phyloP scores from a whole-genome alignment of 2,329 filamentous ascomycete genomes.

The Scytalidium sp. region DNA sequence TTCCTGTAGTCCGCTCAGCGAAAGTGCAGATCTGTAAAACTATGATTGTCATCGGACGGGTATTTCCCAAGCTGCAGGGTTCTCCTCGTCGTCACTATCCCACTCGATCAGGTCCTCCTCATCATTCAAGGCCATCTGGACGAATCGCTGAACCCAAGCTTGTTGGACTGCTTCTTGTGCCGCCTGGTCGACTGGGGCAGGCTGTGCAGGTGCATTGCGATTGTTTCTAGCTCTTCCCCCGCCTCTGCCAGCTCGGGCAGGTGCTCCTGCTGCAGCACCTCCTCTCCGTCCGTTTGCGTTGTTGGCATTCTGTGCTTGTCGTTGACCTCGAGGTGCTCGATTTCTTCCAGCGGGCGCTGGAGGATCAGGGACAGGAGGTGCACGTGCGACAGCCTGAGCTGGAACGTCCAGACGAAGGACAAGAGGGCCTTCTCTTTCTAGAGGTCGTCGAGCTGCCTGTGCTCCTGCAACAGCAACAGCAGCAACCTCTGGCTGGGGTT shows the following conservation, averaged over 20 bases:
- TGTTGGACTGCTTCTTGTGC: slow-evolving; percentile 15
- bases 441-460: slow-evolving; percentile 2
- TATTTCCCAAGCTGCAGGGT: slow-evolving; percentile 41
- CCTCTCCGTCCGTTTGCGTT: slow-evolving; percentile 1
- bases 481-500: slow-evolving; percentile 4
- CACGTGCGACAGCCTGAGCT: slow-evolving; percentile 11
- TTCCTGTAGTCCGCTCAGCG: no score
- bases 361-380: slow-evolving; percentile 6
- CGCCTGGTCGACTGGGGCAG: slow-evolving; percentile 4
- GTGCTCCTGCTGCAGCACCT: background rate
- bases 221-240: background rate
- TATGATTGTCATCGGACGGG: slow-evolving; percentile 19
- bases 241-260: background rate
- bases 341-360: slow-evolving; percentile 9
- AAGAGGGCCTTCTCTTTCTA: slow-evolving; percentile 28
- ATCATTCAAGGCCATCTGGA: slow-evolving; percentile 30
- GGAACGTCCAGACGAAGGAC: slow-evolving; percentile 28
- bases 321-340: slow-evolving; percentile 6
- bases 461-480: slow-evolving; percentile 2
- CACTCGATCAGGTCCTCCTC: slow-evolving; percentile 28
- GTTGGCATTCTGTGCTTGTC: slow-evolving; percentile 10
- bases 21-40: no score
- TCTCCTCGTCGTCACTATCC: slow-evolving; percentile 42
- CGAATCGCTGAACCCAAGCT: slow-evolving; percentile 30
- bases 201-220: background rate